Evolutionary conservation across 202 grass and related monocot genomes (phyloP), one percentile per base, ranked within the genome.

Genomic region (Sporobolus alterniflorus): DNA sequence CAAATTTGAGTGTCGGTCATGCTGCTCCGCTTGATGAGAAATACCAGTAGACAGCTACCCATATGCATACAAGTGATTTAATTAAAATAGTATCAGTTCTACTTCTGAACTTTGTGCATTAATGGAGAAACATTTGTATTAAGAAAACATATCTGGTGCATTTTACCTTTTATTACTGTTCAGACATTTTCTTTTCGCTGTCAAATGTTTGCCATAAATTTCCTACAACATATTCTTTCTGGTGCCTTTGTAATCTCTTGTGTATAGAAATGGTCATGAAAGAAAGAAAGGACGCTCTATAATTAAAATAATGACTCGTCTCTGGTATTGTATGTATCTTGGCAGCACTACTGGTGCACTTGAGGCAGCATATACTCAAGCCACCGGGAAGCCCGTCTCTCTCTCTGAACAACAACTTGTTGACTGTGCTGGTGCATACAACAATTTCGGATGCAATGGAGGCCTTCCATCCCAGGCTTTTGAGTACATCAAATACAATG

Each of bases 331-430:
- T 83, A 43, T 52, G 83, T 79, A 70, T 80, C 80, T 64, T 80
- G 64, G 84, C 85, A 99, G 96, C 83, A 99, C 96, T 65, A 99
- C 96, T 36, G 96, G 96, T 39, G 93, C 96, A 85, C 91, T 99
- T 87, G 96, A 99, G 89, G 96, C 96, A 56, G 96, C 93, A 76
- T 91, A 99, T 89, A 83, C 89, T 11, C 96, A 99, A 43, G 91
- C 93, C 52, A 94, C 91, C 75, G 93, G 96, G 74, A 91, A 94
- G 60, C 39, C 33, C 12, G 47, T 96, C 48, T 96, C 93, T 66
- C 90, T 99, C 55, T 99, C 96, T n/a, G 96, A 99, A 83, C 96
- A 99, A 85, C 96, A 99, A 83, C 93, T 99, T 65, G 93, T 99
- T 39, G 96, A 99, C 63, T 99, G 96, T 60, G 96, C 83, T 2